phyloP scores from a whole-genome alignment of 805 yeast genomes.

The Starmerella floricola region DNA sequence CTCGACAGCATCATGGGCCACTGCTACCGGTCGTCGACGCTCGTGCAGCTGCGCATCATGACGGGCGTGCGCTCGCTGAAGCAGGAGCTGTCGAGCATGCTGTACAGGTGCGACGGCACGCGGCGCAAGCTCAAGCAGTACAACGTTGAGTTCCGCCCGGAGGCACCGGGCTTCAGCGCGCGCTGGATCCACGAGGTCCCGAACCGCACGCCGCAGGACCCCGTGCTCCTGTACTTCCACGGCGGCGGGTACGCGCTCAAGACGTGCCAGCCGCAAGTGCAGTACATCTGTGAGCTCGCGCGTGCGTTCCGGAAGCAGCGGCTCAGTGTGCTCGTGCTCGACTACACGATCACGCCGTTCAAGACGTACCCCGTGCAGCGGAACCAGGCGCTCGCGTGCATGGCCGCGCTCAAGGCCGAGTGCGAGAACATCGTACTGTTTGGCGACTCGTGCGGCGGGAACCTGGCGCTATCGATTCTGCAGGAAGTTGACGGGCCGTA shows the following conservation, averaged over 20 bases:
- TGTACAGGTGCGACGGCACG: slow-evolving; percentile 3
- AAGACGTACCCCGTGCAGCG: slow-evolving; percentile 25
- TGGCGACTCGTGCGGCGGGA: slow-evolving; percentile 31
- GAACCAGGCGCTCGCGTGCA: slow-evolving; percentile 20
- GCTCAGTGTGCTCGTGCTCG: slow-evolving; percentile 22
- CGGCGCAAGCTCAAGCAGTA: slow-evolving; percentile 10
- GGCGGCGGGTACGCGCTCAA: slow-evolving; percentile 25
- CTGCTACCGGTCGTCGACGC: slow-evolving; percentile 16
- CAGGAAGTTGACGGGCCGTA: slow-evolving; percentile 8
- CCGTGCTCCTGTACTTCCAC: slow-evolving; percentile 23
- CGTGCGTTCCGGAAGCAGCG: slow-evolving; percentile 4
- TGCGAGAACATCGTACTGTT: slow-evolving; percentile 21
- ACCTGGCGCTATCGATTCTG: slow-evolving; percentile 20
- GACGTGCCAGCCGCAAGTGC: slow-evolving; percentile 18
- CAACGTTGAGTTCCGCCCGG: slow-evolving; percentile 10
- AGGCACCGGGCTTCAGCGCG: slow-evolving; percentile 14
- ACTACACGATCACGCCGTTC: slow-evolving; percentile 25
- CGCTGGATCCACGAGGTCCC: slow-evolving; percentile 23
- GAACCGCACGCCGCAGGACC: slow-evolving; percentile 20
- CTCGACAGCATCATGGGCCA: slow-evolving; percentile 18
- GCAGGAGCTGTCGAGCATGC: slow-evolving; percentile 7
- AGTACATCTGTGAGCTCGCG: slow-evolving; percentile 14
- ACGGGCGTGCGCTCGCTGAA: slow-evolving; percentile 19
- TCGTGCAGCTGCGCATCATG: slow-evolving; percentile 20
- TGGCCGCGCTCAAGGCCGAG: slow-evolving; percentile 17